Evolutionary conservation across 1,284 basidiomycete species (phyloP).

Genomic region (Pseudozyma sp.): DNA sequence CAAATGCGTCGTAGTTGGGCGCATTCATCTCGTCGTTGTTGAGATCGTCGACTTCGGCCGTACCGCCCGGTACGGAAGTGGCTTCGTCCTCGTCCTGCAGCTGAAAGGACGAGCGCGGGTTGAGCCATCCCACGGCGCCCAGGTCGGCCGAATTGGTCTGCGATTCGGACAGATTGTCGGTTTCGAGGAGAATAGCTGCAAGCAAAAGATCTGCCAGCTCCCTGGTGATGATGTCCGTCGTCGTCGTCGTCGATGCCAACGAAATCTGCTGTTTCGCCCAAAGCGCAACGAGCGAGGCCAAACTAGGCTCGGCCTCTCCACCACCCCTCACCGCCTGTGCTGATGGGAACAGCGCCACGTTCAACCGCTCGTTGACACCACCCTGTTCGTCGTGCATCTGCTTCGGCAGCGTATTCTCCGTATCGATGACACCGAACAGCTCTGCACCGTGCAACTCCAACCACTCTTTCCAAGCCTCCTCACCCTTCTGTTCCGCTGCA

Average conservation of each 20-base stretch:
- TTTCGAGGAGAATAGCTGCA: constrained; percentile 38
- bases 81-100: constrained; percentile 28
- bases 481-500: constrained; percentile 9
- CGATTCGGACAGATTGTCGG: constrained; percentile 35
- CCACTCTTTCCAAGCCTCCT: constrained; percentile 39
- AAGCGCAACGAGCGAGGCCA: constrained; percentile 42
- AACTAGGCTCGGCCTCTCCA: constrained; percentile 31
- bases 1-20: constrained; percentile 39
- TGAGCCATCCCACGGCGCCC: constrained; percentile 50
- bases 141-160: constrained; percentile 43
- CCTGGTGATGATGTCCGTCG: constrained; percentile 10
- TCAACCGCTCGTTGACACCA: constrained; percentile 31
- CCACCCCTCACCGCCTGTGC: constrained; percentile 12
- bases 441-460: constrained; percentile 37
- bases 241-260: not conserved
- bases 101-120: constrained; percentile 33
- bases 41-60: constrained; percentile 13
- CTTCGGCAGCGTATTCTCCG: constrained; percentile 27
- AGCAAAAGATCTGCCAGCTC: constrained; percentile 40
- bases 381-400: constrained; percentile 30
- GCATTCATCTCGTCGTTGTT: constrained; percentile 36
- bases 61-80: not conserved
- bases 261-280: constrained; percentile 31
- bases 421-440: constrained; percentile 45
- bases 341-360: constrained; percentile 34